These are phyloP conservation scores for Fusarium sp. DNA, from an alignment of 2,329 filamentous ascomycete species.

Conservation along the genomic window DNA sequence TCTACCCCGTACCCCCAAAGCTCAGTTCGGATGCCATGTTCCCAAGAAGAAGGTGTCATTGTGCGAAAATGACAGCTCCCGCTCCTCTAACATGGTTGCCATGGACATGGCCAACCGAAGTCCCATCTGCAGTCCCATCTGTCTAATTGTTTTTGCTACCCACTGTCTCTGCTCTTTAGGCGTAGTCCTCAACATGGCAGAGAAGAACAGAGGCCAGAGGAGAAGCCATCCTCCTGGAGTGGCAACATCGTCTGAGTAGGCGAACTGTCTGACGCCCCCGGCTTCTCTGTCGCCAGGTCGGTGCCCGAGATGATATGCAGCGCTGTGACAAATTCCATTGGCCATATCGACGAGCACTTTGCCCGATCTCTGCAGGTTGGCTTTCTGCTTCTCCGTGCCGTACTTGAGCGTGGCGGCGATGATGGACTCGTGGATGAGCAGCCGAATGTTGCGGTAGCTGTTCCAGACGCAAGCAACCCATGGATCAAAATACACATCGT, in stretches of 20 bases:
- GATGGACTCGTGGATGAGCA: constrained; percentile 36
- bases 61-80: constrained; percentile 32
- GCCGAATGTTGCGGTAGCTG: constrained; percentile 30
- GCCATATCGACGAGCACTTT: constrained; percentile 19
- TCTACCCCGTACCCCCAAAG: background rate
- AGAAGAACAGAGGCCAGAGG: constrained; percentile 34
- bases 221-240: constrained; percentile 29
- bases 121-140: constrained; percentile 32
- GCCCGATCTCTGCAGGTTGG: constrained; percentile 10
- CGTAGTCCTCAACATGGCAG: constrained; percentile 28
- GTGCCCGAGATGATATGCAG: constrained; percentile 31
- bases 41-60: constrained; percentile 28
- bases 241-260: background rate
- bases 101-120: constrained; percentile 34
- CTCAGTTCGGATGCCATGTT: constrained; percentile 28
- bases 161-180: constrained; percentile 20
- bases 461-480: constrained; percentile 39
- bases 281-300: background rate
- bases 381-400: constrained; percentile 12
- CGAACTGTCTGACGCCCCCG: background rate
- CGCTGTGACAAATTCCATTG: constrained; percentile 33
- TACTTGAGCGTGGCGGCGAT: constrained; percentile 24
- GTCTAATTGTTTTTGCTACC: constrained; percentile 25
- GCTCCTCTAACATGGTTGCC: constrained; percentile 27
- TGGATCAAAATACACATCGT: constrained; percentile 27